phyloP scores from a whole-genome alignment of 257 asterid species.

The Linderniella brevidens region DNA sequence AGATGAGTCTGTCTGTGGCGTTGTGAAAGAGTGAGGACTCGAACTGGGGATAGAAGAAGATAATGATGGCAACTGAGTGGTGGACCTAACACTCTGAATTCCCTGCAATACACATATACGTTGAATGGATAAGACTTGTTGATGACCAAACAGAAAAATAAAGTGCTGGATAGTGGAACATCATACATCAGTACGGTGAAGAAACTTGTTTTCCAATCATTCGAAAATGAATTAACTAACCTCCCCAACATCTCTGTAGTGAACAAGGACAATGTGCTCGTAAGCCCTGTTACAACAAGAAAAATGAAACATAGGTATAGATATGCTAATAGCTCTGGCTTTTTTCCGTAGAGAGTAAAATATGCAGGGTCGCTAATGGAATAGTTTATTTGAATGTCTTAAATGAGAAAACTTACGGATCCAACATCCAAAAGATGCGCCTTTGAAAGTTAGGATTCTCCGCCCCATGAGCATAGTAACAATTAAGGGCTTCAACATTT shows the following conservation, averaged over 20 bases:
- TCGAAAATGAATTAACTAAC: slow-evolving; percentile 24
- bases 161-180: background rate
- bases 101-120: slow-evolving; percentile 20
- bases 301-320: slow-evolving; percentile 4
- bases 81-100: slow-evolving; percentile 27
- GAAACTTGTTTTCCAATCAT: background rate
- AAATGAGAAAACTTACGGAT: slow-evolving; percentile 49
- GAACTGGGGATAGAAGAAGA: slow-evolving; percentile 35
- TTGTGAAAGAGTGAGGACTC: slow-evolving; percentile 31
- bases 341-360: background rate
- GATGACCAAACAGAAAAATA: background rate
- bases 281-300: slow-evolving; percentile 40
- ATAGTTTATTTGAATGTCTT: background rate
- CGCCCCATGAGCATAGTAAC: slow-evolving; percentile 94
- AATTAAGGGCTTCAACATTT: slow-evolving; percentile 69
- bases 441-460: slow-evolving; percentile 70
- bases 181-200: background rate
- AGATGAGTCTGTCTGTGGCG: slow-evolving; percentile 39
- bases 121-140: background rate
- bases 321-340: slow-evolving; percentile 1
- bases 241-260: slow-evolving; percentile 80
- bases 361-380: background rate
- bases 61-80: slow-evolving; percentile 31
- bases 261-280: slow-evolving; percentile 96
- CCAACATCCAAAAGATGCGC: slow-evolving; percentile 95